phyloP scores from a whole-genome alignment of 371 early-diverging fungal genomes.

The Mortierella sp. region DNA sequence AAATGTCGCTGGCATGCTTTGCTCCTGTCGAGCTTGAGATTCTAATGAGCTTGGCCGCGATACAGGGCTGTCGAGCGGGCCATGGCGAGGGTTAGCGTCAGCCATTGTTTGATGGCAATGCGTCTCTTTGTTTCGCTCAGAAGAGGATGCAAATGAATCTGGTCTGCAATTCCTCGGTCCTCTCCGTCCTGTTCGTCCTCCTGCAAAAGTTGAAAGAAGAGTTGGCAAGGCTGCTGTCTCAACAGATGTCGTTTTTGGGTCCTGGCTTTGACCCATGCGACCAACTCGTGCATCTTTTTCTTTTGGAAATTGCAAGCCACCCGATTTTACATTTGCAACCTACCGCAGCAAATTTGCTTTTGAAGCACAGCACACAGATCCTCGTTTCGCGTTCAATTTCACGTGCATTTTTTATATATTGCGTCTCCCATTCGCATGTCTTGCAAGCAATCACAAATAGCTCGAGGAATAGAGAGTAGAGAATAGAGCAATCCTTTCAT shows the following conservation, averaged over 20 bases:
- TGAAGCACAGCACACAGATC: too few species aligned
- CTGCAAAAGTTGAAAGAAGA: background rate
- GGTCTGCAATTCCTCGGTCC: background rate
- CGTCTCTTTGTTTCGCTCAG: background rate
- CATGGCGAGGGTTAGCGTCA: background rate
- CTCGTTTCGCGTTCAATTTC: too few species aligned
- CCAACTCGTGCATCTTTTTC: background rate
- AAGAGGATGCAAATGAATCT: background rate
- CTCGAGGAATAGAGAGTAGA: too few species aligned
- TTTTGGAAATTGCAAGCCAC: slow-evolving; percentile 3
- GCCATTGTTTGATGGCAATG: background rate
- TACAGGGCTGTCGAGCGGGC: background rate
- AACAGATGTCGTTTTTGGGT: background rate
- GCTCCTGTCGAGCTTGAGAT: background rate
- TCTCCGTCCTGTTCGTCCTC: slow-evolving; percentile 1
- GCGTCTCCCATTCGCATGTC: too few species aligned
- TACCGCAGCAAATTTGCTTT: background rate
- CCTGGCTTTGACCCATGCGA: background rate
- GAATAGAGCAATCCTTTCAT: too few species aligned
- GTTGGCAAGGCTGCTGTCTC: background rate
- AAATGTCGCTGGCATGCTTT: background rate
- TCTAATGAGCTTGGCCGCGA: background rate
- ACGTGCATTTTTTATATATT: too few species aligned
- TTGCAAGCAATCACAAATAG: too few species aligned
- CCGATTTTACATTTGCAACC: background rate